Base-by-base conservation (phyloP, 2,329 filamentous ascomycete genomes). In the Mycosphaerella sp. region DNA sequence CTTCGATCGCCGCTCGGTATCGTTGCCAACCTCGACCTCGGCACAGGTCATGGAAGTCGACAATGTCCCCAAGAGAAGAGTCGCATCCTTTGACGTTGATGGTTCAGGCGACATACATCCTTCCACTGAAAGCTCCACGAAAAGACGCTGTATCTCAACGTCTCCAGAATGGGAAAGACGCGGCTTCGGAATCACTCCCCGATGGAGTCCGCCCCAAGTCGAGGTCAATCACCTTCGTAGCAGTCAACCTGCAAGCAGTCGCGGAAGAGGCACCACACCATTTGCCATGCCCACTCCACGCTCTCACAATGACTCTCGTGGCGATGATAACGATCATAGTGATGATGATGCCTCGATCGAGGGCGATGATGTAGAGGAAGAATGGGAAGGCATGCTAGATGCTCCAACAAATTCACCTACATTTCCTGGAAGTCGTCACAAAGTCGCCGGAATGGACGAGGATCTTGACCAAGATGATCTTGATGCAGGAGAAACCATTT, bases 231-330 rank as follows among this genome's bases (percentile, higher is more conserved):
- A 66, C 5, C 37, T 34, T 12, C 51, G 56, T 10, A 50, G 55
- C 36, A 57, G 56, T 27, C 59, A 63, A 48, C 69, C 42, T 79
- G 69, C 61, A 71, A 66, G 49, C 69, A 73, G 40, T 66, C 66
- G 46, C 59, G 66, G 61, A 62, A 51, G 64, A 40, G 65, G 61
- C 28, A 81, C 78, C 0, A 85, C 84, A 0, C 75, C 75, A 1
- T 82, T 82, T 57, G 82, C 81, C n/a, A 89, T 89, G 62, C 84
- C 85, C 2, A 90, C 86, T 0, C 86, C 86, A 0, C 76, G 84
- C 63, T 89, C 85, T 62, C 62, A 69, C 34, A 44, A 67, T n/a
- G 66, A 65, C 13, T 65, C 64, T 2, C 51, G 53, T 17, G 63
- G 66, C 6, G 66, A 66, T 41, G 59, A 69, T 44, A 63, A 60